Conservation (phyloP, 2,329 filamentous ascomycete species). For the Xylariaceae sp. region DNA sequence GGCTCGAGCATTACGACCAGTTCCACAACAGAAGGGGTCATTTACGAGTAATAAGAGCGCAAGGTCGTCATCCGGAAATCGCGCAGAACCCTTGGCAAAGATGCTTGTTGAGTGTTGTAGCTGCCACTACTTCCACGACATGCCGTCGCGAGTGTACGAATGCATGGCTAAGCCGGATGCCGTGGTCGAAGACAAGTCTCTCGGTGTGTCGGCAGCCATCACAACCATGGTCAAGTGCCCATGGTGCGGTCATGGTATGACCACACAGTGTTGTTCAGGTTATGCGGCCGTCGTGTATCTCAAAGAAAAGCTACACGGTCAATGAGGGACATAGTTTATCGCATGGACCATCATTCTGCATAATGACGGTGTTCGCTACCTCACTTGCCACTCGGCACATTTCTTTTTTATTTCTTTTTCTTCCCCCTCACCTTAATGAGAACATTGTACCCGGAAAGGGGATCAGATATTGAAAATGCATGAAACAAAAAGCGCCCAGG, state of each 20-base stretch:
- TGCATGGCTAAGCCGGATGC: slow-evolving; percentile 59
- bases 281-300: slow-evolving; percentile 64
- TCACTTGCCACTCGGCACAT: too few species aligned
- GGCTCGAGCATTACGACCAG: slow-evolving; percentile 26
- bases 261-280: slow-evolving; percentile 62
- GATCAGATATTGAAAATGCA: too few species aligned
- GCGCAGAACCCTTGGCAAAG: slow-evolving; percentile 49
- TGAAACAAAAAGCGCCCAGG: too few species aligned
- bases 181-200: slow-evolving; percentile 46
- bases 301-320: slow-evolving; percentile 56
- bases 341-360: too few species aligned
- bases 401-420: too few species aligned
- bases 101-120: slow-evolving; percentile 63
- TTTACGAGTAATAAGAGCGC: slow-evolving; percentile 21
- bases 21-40: slow-evolving; percentile 24
- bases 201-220: slow-evolving; percentile 53
- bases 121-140: slow-evolving; percentile 62
- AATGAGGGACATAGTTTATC: slow-evolving; percentile 15
- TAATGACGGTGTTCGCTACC: too few species aligned
- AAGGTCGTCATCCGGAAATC: slow-evolving; percentile 12
- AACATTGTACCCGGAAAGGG: too few species aligned
- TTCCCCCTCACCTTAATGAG: too few species aligned
- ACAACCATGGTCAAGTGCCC: slow-evolving; percentile 64
- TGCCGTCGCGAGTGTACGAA: slow-evolving; percentile 61
- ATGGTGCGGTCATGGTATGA: slow-evolving; percentile 71